Conservation (phyloP, 108 stramenopile species). For the Chaetoceros muelleri region DNA sequence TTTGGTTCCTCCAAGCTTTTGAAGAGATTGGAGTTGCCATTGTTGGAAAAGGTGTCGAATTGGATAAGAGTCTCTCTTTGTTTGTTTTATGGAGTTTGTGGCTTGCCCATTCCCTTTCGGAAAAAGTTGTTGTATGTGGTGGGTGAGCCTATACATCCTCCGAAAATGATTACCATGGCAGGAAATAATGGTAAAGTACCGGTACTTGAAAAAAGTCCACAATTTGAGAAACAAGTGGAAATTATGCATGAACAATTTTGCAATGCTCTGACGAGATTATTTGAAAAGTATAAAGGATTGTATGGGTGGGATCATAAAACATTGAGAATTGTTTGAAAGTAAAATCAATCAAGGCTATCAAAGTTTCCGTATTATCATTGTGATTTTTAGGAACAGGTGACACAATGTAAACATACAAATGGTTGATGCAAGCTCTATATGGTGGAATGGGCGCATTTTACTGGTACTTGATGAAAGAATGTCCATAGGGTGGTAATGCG, state of each 20-base stretch:
- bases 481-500: not conserved
- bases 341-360: no score
- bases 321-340: constrained; percentile 40
- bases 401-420: no score
- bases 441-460: no score
- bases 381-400: no score
- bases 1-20: constrained; percentile 86
- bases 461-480: not conserved
- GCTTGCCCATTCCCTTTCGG: constrained; percentile 72
- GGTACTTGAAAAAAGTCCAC: constrained; percentile 10
- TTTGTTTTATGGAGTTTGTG: constrained; percentile 56
- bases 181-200: not conserved
- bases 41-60: constrained; percentile 65
- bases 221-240: constrained; percentile 43
- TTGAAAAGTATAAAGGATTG: constrained; percentile 78
- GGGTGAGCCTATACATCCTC: constrained; percentile 61
- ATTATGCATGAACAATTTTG: constrained; percentile 77
- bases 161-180: not conserved
- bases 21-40: constrained; percentile 70
- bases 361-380: no score
- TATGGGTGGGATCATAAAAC: constrained; percentile 88
- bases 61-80: constrained; percentile 54
- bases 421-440: not conserved
- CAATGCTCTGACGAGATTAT: constrained; percentile 57
- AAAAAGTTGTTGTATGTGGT: constrained; percentile 66